Evolutionary conservation across 2,329 filamentous ascomycete species (phyloP), one percentile per base, ranked within the genome.

Genomic region (Ophiostoma quercus): DNA sequence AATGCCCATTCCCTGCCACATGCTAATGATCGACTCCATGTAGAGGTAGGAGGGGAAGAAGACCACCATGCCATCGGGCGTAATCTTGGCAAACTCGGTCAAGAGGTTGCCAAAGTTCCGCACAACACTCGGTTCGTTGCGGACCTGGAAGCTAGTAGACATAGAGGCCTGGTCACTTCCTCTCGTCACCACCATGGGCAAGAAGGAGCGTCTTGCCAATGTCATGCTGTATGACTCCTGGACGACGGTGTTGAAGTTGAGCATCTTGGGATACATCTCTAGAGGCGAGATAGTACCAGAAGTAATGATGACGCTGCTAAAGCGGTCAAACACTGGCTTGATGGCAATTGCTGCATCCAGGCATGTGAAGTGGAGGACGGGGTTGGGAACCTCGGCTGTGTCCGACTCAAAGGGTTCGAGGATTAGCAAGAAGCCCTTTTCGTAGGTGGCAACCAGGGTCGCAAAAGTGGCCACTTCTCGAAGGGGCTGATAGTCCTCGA

Each of bases 201-300:
- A 82, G 81, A 99, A 99, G n/a, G 95, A 97, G 70, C 91, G 87
- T 62, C 96, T 87, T 1, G 94, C 94, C 6, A 99, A 85, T 0
- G 95, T 98, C 93, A 99, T 99, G 73, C 88, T 89, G 80, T 99
- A 99, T 0, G 96, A 99, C 79, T 99, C 94, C 77, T 98, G 94
- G 2, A 98, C 90, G 0, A 98, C 93, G 1, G 94, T 92, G 11
- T 85, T 85, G 80, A 99, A 99, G 68, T 92, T 91, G 34, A 99
- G 88, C 94, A 99, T 99, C 77, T 97, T 97, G 0, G 95, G 96
- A 76, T 99, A 99, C 91, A 99, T 99, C 78, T 99, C 96, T 3
- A 99, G 81, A 0, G 95, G 95, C 1, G 95, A 98, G 72, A 99
- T 92, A 1, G 95, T 99, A 73, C 95, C 95, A 0, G 95, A 98